Evolutionary conservation across 257 asterid genomes (phyloP), one percentile per base, ranked within the genome.

Genomic region (Petunia secreta): DNA sequence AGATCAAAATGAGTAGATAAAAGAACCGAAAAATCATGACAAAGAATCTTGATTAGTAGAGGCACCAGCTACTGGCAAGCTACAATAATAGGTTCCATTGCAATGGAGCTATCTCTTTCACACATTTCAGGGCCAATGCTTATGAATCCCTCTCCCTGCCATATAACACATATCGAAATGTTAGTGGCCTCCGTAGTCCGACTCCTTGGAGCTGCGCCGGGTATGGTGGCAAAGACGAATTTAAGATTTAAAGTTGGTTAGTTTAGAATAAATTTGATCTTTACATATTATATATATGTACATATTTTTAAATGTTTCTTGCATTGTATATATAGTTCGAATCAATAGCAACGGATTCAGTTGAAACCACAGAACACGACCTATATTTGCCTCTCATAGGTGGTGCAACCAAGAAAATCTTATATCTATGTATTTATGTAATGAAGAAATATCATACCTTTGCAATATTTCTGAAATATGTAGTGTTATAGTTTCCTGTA

Each of bases 111-210:
- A 57, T 94, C 92, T 80, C 98, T 86, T 50, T 81, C 87, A 39
- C 98, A 96, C 94, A 84, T 91, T 71, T 90, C 97, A 40, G 97
- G 92, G 36, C 90, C 89, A 63, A 91, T 87, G 87, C 83, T 88
- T 67, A 85, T 79, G 58, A 89, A 83, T 83, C 89, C 97, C 89
- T 90, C 97, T 44, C 90, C 98, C 99, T 94, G 96, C 84, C 76
- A 62, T 78, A 53, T 40, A 40, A 37, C 4, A 43, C 53, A 66
- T 41, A 65, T 57, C 69, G 15, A 36, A 40, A 69, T 4, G 38
- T 46, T 39, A 39, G 34, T 36, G 77, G 41, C 44, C 50, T 73
- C 3, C 54, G 25, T 25, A 36, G 4, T 40, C 34, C 25, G 25
- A 6, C 41, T 69, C 0, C 4, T 46, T 69, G 16, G 25, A 25